These are phyloP conservation scores for Penicillium longicatenatum DNA, from an alignment of 495 filamentous ascomycete genomes.

Conservation along the genomic window DNA sequence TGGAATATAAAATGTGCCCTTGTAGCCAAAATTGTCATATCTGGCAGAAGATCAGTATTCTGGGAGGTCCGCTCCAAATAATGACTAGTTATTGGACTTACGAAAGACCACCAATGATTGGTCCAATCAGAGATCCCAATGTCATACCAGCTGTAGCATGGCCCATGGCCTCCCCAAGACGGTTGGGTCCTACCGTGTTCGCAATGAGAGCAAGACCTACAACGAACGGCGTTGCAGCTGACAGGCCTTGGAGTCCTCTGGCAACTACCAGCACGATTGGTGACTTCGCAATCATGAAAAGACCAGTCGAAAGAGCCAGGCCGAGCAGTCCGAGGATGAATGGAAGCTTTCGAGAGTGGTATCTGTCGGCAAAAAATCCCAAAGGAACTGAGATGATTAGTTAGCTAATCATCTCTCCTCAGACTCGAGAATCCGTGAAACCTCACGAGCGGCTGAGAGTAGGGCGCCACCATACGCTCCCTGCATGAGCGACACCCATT, in stretches of 20 bases:
- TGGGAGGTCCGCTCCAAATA: too few species aligned
- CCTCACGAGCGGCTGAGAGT: too few species aligned
- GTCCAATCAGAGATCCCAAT: constrained; percentile 56
- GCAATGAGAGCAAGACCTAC: constrained; percentile 59
- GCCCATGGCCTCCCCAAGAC: constrained; percentile 65
- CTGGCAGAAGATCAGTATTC: too few species aligned
- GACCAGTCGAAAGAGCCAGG: constrained; percentile 51
- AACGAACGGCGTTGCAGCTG: constrained; percentile 60
- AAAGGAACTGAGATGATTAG: too few species aligned
- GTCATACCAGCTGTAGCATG: constrained; percentile 62
- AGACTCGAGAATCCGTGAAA: too few species aligned
- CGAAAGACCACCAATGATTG: constrained; percentile 72
- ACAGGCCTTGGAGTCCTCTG: constrained; percentile 59
- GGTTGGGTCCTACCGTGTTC: constrained; percentile 58
- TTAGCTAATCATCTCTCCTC: too few species aligned
- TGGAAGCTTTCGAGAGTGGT: too few species aligned
- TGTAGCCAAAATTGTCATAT: constrained; percentile 36
- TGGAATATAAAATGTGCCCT: constrained; percentile 47
- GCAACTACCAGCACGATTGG: constrained; percentile 54
- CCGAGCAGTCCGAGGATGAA: constrained; percentile 59
- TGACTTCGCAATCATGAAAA: constrained; percentile 54
- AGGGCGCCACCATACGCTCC: too few species aligned
- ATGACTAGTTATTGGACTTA: too few species aligned
- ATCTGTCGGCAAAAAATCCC: too few species aligned
- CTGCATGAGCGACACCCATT: too few species aligned